Evolutionary conservation across 2,329 filamentous ascomycete genomes (phyloP).

Genomic region (Ophiobolus disseminans): DNA sequence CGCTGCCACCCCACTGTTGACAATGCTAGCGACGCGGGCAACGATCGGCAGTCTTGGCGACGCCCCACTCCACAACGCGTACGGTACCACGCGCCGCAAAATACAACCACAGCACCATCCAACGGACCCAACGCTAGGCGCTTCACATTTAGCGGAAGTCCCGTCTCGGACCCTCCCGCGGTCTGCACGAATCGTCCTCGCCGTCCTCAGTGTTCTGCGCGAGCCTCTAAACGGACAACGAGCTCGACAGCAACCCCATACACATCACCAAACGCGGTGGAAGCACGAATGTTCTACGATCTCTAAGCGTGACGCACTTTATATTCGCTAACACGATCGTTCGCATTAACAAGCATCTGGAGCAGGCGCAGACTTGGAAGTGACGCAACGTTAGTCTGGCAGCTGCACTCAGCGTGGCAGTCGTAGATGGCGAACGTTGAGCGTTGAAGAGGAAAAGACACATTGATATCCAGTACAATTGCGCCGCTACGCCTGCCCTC

Average conservation of each 20-base stretch:
- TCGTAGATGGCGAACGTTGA: constrained; percentile 3
- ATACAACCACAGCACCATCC: too few relatives aligned
- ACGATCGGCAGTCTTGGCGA: constrained; percentile 1
- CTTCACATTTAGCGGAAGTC: background rate
- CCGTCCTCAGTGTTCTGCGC: background rate
- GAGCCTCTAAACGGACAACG: background rate
- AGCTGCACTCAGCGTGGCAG: constrained; percentile 6
- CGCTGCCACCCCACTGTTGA: too few relatives aligned
- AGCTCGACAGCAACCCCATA: background rate
- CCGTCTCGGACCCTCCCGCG: background rate
- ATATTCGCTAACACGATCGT: background rate
- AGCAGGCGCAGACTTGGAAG: constrained; percentile 4
- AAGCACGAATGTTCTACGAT: too few relatives aligned
- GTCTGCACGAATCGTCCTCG: background rate
- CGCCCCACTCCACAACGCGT: background rate
- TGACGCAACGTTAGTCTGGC: constrained; percentile 1
- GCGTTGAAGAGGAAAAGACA: constrained; percentile 5
- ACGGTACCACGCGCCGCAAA: too few relatives aligned
- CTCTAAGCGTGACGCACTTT: too few relatives aligned
- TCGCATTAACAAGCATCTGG: background rate
- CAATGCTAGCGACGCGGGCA: background rate
- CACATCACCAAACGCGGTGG: background rate
- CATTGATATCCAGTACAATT: constrained; percentile 2
- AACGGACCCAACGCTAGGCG: too few relatives aligned
- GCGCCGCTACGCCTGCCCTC: constrained; percentile 1